Evolutionary conservation across 352 stramenopile genomes (phyloP).

Genomic region (Phytophthora hybrid): DNA sequence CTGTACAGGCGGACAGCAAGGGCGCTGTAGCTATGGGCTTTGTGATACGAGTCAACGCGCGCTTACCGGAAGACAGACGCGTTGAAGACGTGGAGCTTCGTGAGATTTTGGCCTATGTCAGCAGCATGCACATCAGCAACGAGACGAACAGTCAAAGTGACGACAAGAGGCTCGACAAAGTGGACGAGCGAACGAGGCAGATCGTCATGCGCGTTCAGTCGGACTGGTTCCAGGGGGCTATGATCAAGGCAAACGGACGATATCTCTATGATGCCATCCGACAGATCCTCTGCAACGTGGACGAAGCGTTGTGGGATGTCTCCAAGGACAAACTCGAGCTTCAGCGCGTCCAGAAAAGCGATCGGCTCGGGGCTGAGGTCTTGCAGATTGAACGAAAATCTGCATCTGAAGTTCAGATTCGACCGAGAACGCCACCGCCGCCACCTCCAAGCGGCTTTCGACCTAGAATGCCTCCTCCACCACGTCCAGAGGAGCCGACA

Average conservation of each 20-base stretch:
- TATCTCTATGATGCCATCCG: conserved; percentile 47
- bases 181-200: conserved; percentile 37
- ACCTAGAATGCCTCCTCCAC: conserved; percentile 12
- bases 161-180: conserved; percentile 2
- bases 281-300: conserved; percentile 28
- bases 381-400: conserved; percentile 21
- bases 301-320: conserved; percentile 32
- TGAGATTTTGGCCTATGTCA: conserved; percentile 41
- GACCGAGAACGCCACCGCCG: conserved; percentile 19
- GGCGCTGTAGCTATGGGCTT: conserved; percentile 41
- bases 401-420: conserved; percentile 10
- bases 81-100: conserved; percentile 42
- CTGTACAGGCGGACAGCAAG: conserved; percentile 17
- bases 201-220: conserved; percentile 46
- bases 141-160: conserved; percentile 23
- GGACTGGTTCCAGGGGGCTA: conserved; percentile 49
- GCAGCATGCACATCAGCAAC: conserved; percentile 27
- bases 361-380: conserved; percentile 11
- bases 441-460: not conserved
- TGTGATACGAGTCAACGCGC: conserved; percentile 48
- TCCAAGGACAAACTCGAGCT: conserved; percentile 37
- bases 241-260: conserved; percentile 42
- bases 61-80: conserved; percentile 37
- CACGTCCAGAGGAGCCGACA: conserved; percentile 15
- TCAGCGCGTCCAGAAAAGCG: conserved; percentile 13